Conservation (phyloP, 2,329 filamentous ascomycete genomes). For the Diatrype stigma region DNA sequence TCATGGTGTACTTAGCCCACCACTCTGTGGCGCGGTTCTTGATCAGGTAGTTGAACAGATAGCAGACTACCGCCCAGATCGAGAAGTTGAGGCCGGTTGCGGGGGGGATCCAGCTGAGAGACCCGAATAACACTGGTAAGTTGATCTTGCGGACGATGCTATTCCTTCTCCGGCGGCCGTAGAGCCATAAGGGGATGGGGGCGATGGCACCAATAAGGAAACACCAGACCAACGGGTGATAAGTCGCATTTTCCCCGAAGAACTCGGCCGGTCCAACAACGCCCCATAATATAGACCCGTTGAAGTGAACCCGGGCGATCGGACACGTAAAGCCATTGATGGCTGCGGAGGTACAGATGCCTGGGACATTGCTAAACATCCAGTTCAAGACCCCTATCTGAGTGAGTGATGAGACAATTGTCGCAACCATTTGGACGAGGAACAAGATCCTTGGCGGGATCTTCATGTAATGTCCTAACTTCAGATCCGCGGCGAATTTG, state of each 20-base stretch:
- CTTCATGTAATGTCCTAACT: slow-evolving; percentile 86
- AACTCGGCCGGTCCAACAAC: slow-evolving; percentile 80
- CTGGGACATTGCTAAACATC: slow-evolving; percentile 77
- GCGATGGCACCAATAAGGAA: slow-evolving; percentile 73
- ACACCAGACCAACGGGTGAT: slow-evolving; percentile 74
- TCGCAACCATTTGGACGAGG: slow-evolving; percentile 72
- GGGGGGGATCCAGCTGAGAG: slow-evolving; percentile 80
- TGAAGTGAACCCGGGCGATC: slow-evolving; percentile 84
- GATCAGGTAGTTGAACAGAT: slow-evolving; percentile 75
- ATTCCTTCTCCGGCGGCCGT: slow-evolving; percentile 54
- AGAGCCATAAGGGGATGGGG: slow-evolving; percentile 70
- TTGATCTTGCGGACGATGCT: slow-evolving; percentile 73
- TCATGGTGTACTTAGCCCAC: slow-evolving; percentile 94
- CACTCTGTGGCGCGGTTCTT: slow-evolving; percentile 65
- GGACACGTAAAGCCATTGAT: slow-evolving; percentile 86
- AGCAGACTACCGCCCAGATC: slow-evolving; percentile 82
- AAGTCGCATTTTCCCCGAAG: slow-evolving; percentile 72
- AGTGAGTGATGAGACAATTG: slow-evolving; percentile 70
- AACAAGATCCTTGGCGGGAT: slow-evolving; percentile 77
- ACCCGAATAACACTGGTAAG: slow-evolving; percentile 77
- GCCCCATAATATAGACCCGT: slow-evolving; percentile 85
- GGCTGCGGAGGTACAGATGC: slow-evolving; percentile 74
- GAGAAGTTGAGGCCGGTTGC: slow-evolving; percentile 84
- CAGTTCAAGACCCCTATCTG: slow-evolving; percentile 85
- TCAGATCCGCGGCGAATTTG: slow-evolving; percentile 83